These are phyloP conservation scores for Lichtheimia ramosa DNA, from an alignment of 371 early-diverging fungal genomes.

Conservation along the genomic window DNA sequence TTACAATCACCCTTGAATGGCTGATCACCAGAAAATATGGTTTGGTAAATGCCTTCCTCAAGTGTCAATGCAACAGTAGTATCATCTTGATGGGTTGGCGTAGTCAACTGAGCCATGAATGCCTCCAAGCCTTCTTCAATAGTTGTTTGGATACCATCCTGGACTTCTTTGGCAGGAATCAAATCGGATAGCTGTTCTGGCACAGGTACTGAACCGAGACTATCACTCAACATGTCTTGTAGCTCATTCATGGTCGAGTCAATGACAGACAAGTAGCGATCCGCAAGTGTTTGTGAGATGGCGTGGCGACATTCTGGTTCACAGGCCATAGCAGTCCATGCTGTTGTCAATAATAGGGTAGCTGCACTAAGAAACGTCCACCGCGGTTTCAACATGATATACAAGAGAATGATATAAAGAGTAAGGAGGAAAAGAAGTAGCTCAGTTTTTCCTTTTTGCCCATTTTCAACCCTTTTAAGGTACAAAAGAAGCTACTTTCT, in stretches of 20 bases:
- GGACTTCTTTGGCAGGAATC: constrained; percentile 31
- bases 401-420: constrained; percentile 3
- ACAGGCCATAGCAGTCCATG: constrained; percentile 42
- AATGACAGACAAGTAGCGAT: constrained; percentile 43
- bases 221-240: constrained; percentile 24
- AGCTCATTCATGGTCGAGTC: constrained; percentile 27
- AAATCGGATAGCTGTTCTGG: constrained; percentile 24
- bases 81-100: constrained; percentile 12
- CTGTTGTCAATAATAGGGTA: constrained; percentile 1
- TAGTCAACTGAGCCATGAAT: constrained; percentile 18
- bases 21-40: constrained; percentile 56
- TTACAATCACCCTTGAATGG: constrained; percentile 71
- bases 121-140: constrained; percentile 15
- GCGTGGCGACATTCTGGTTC: constrained; percentile 58
- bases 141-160: constrained; percentile 27
- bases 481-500: not conserved
- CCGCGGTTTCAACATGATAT: constrained; percentile 1
- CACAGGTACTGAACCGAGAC: constrained; percentile 14
- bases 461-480: not conserved
- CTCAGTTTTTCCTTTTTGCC: constrained; percentile 1
- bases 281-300: constrained; percentile 51
- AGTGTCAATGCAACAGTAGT: constrained; percentile 1
- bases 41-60: constrained; percentile 45
- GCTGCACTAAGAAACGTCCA: constrained; percentile 3
- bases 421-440: not conserved